A percentile compares a stretch with the other conserved stretches of the same genome.
Conservation (phyloP, 306 rosid species). For the Comarum palustre region DNA sequence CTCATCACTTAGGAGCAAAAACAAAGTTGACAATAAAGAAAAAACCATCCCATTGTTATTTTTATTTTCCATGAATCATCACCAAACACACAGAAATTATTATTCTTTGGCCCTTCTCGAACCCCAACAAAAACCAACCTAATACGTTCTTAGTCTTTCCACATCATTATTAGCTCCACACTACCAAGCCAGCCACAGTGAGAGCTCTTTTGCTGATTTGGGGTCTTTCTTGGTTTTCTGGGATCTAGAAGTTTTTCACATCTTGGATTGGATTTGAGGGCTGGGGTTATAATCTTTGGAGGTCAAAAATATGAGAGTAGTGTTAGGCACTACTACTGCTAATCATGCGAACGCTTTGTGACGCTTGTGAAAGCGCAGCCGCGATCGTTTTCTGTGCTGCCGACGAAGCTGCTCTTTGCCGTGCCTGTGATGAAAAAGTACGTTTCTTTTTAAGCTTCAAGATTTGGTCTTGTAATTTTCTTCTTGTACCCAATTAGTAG, state of each 20-base stretch:
- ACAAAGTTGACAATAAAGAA: conserved; percentile 36
- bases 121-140: not conserved
- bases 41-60: not conserved
- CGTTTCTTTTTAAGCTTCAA: not conserved
- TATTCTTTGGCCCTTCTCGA: conserved; percentile 9
- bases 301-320: conserved; percentile 58
- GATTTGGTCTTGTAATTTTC: not conserved
- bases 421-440: conserved; percentile 89
- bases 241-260: not conserved
- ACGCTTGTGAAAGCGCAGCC: conserved; percentile 93
- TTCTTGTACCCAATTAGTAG: not conserved
- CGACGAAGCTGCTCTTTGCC: conserved; percentile 97
- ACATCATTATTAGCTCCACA: conserved; percentile 29
- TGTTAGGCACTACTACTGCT: conserved; percentile 24
- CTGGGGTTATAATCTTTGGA: conserved; percentile 21
- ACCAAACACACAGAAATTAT: not conserved
- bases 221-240: conserved; percentile 43
- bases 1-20: not conserved
- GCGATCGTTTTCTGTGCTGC: conserved; percentile 98
- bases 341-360: conserved; percentile 96
- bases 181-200: conserved; percentile 9
- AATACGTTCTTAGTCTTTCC: conserved; percentile 23
- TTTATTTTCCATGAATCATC: not conserved
- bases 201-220: conserved; percentile 32
- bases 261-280: conserved; percentile 23